Conservation (phyloP, 352 stramenopile genomes). For the Vaucheria bursata region DNA sequence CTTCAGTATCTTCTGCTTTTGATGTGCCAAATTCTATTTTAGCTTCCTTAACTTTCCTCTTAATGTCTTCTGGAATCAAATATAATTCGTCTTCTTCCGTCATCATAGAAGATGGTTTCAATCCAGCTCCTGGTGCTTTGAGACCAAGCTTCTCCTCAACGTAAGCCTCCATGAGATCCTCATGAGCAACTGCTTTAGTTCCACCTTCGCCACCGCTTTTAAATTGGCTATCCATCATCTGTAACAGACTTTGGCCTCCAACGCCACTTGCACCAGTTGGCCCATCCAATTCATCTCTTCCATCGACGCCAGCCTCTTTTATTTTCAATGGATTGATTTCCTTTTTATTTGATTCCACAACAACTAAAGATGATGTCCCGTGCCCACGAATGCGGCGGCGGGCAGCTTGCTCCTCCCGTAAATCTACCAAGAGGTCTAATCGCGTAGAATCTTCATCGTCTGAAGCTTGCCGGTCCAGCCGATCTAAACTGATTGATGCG, state of each 20-base stretch:
- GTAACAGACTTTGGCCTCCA: neutral
- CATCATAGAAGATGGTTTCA: neutral
- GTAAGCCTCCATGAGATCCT: conserved; percentile 13
- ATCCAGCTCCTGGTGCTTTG: neutral
- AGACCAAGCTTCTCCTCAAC: conserved; percentile 6
- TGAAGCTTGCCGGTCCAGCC: too few species aligned
- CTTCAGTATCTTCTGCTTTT: conserved; percentile 8
- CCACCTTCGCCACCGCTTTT: conserved; percentile 5
- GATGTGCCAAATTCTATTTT: conserved; percentile 10
- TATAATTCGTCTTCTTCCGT: conserved; percentile 8
- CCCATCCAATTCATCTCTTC: neutral
- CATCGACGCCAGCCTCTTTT: neutral
- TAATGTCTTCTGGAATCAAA: conserved; percentile 12
- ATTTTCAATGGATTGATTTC: neutral
- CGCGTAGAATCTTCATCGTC: conserved; percentile 16
- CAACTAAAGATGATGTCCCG: neutral
- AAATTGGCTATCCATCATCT: conserved; percentile 12
- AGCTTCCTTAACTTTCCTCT: neutral
- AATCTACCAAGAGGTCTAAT: conserved; percentile 28
- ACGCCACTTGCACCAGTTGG: neutral
- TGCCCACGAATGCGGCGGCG: conserved; percentile 18
- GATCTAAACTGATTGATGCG: too few species aligned
- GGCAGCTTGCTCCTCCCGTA: conserved; percentile 36
- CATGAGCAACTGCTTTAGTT: neutral
- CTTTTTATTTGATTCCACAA: neutral